A percentile compares a stretch with the other conserved stretches of the same genome.
These are phyloP conservation scores for Didymella pinodella DNA, from an alignment of 2,329 filamentous ascomycete species.

Conservation along the genomic window DNA sequence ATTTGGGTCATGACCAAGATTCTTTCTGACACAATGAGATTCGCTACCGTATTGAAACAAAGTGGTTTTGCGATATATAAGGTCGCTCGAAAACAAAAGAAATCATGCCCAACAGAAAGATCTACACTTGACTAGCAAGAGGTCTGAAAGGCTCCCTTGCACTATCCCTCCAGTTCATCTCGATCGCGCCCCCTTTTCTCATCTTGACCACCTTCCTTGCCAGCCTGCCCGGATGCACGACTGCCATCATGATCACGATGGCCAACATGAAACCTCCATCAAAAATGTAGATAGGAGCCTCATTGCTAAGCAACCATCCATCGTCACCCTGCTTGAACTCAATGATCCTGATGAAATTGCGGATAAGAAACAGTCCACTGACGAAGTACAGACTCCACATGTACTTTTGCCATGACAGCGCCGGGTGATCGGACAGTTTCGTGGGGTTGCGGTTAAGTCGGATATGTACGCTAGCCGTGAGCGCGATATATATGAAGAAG, in stretches of 20 bases:
- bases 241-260: not conserved
- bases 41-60: not conserved
- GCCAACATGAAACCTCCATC: not conserved
- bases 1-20: not conserved
- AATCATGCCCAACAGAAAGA: not conserved
- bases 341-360: not conserved
- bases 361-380: not conserved
- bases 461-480: not conserved
- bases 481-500: not conserved
- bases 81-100: not conserved
- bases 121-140: not conserved
- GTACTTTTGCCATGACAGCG: not conserved
- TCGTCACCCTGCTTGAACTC: not conserved
- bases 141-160: slow-evolving; percentile 3
- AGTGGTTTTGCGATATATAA: not conserved
- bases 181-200: not conserved
- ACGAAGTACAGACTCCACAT: not conserved
- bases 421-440: not conserved
- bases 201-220: not conserved
- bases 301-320: not conserved
- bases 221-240: not conserved
- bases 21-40: not conserved
- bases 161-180: slow-evolving; percentile 7
- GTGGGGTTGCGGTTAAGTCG: not conserved
- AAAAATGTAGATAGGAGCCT: not conserved